Evolutionary conservation across 2,329 filamentous ascomycete genomes (phyloP), one percentile per base, ranked within the genome.

Genomic region (Juglanconis sp.): DNA sequence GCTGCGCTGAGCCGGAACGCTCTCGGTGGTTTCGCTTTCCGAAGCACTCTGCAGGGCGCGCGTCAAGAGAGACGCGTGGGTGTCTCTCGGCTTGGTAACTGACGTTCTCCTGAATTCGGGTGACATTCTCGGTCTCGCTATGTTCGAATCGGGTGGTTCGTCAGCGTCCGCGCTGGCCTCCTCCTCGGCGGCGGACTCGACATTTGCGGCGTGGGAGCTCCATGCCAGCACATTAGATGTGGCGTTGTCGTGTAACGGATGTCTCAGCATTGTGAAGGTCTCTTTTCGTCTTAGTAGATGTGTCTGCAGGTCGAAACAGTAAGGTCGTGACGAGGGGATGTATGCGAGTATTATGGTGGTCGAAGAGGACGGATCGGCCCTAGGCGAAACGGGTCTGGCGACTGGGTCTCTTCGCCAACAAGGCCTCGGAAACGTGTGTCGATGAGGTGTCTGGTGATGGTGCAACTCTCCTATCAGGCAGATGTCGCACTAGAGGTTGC

Each of bases 11-110:
- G 73, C 70, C 11, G 76, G 73, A 38, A 73, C 72, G 49, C 70
- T 67, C 50, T 74, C 76, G 65, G 77, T 61, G 5, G 70, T 63
- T 36, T 83, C 81, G 66, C 87, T 78, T 72, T 89, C 86, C 1
- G 87, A 84, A 53, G 83, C 82, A 68, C 81, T 85, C 73, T 88
- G 86, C 57, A 98, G 84, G 40, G 93, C 94, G 71, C 87, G 88
- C 31, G 95, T 98, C 68, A 99, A 80, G 44, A 99, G 84, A 13
- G 95, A 98, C 69, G 92, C 85, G 67, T 90, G 86, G 55, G 83
- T 84, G 57, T 84, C 81, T 36, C 73, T 77, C 38, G 77, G 76
- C 68, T 78, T 77, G 57, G 81, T 32, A n/a, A 59, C 76, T 53
- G 71, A 71, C 55, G 75, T 57, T 73, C 77, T 79, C 69, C 74